Evolutionary conservation across 2,329 filamentous ascomycete species (phyloP), one percentile per base, ranked within the genome.

Genomic region (Ophiostoma triangulosporum): DNA sequence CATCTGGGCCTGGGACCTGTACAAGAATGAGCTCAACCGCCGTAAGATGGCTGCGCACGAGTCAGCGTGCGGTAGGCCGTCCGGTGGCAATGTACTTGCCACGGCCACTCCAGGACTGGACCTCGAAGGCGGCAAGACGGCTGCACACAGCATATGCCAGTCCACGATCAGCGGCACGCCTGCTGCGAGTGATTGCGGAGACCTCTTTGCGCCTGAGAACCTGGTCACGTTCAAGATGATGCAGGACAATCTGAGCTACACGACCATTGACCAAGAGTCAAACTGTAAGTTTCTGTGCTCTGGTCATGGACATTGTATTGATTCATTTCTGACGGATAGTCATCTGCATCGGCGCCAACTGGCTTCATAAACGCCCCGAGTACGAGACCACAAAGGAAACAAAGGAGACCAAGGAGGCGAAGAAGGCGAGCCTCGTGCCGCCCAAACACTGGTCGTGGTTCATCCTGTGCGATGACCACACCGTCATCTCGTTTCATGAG

Each of bases 161-260:
- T 12, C 33, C 11, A 17, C 15, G 6, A 38, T 15, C 4, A 32
- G 50, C 12, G 12, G 17, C 20, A 6, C 17, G 29, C 9, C 5
- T 22, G 32, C 20, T 40, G 12, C n/a, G 22, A 12, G 14, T 24
- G 31, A 17, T 29, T n/a, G 6, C 4, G 26, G 49, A 3, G 51
- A 55, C 14, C 11, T 54, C 1, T 46, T 52, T 31, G 43, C 31
- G 2, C 15, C 32, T 2, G 63, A 66, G 43, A 64, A 61, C 31
- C 54, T 70, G 55, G 60, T 68, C 57, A 60, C 74, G 57, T 69
- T 69, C 56, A 50, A 78, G 29, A 73, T 88, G 40, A 77, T 84
- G 6, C 75, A 85, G 57, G 76, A 83, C 53, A 82, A 86, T n/a
- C 84, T 84, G 72, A 84, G 88, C 63, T 89, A 85, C 64, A 83